Evolutionary conservation across 495 filamentous ascomycete species (phyloP).

Genomic region (Daldinia grandis): DNA sequence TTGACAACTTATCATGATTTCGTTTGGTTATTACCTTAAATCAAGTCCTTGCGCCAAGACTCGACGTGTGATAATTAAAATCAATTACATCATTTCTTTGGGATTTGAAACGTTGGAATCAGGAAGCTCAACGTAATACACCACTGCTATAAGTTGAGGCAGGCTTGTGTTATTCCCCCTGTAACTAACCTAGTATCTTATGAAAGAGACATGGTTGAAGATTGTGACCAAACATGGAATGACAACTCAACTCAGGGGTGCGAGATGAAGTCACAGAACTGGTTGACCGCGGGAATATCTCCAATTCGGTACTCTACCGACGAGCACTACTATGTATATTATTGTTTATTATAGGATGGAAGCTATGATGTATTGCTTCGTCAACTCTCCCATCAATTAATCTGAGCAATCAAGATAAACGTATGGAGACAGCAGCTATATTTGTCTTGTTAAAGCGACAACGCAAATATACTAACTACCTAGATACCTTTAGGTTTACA

Average conservation of each 20-base stretch:
- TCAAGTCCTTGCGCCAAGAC: background rate
- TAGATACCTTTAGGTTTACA: background rate
- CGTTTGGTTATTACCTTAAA: too few relatives aligned
- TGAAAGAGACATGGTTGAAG: background rate
- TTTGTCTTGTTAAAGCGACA: background rate
- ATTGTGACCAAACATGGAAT: background rate
- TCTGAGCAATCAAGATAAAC: background rate
- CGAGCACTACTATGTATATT: background rate
- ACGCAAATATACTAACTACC: background rate
- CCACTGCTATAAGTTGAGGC: background rate
- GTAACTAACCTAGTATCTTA: background rate
- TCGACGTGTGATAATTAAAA: background rate
- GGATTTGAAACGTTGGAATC: background rate
- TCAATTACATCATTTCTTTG: background rate
- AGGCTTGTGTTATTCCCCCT: background rate
- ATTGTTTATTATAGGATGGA: background rate
- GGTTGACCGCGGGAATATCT: background rate
- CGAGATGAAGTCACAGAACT: background rate
- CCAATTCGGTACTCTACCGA: background rate
- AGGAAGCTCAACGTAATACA: background rate
- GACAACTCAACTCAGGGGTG: background rate
- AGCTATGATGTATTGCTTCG: background rate
- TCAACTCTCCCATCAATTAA: background rate
- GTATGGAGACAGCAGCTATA: too few relatives aligned
- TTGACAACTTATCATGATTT: too few relatives aligned